Evolutionary conservation across 2,329 filamentous ascomycete genomes (phyloP), one percentile per base, ranked within the genome.

Genomic region (Monosporascus sp.): DNA sequence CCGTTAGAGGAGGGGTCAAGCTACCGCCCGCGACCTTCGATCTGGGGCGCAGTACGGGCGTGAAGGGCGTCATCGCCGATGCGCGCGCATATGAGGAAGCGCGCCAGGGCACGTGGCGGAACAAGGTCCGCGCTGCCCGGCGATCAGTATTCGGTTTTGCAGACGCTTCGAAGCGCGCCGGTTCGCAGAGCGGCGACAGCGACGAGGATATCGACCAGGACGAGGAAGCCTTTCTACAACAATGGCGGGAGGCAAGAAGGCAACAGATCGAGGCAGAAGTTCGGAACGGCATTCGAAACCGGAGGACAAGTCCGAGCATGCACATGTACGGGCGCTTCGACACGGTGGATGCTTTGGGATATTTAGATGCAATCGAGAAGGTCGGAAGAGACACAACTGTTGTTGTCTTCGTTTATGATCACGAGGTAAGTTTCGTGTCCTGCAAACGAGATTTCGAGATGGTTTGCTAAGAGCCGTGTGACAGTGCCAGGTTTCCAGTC

Each of bases 321-420:
- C 79, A 89, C 59, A 78, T 87, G 54, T 97, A 88, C 68, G 94
- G 94, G 22, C 82, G 81, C 14, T 76, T 97, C 58, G 87, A 92
- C 57, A 81, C 84, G 55, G 94, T 97, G 1, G 92, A 97, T 75
- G 93, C 91, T 7, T 77, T 88, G 59, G 94, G 92, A 19, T 99
- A 96, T 65, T 81, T 99, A n/a, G 92, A 97, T 71, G 92, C 93
- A 52, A 91, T 97, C 62, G 94, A 99, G 74, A 94, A 91, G 73
- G 90, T 93, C 5, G 79, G 85, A 40, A 74, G 85, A 48, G 89
- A 93, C 47, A 93, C 90, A 0, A 82, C 88, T 3, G 92, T 97
- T 2, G 88, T 97, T 2, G 94, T 99, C 27, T 95, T 93, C 73
- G 91, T 99, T 60, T 94, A 91, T 70, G 91, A 97, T 66, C 82